Evolutionary conservation across 1,284 basidiomycete genomes (phyloP).

Genomic region (Sporisorium exsertum): DNA sequence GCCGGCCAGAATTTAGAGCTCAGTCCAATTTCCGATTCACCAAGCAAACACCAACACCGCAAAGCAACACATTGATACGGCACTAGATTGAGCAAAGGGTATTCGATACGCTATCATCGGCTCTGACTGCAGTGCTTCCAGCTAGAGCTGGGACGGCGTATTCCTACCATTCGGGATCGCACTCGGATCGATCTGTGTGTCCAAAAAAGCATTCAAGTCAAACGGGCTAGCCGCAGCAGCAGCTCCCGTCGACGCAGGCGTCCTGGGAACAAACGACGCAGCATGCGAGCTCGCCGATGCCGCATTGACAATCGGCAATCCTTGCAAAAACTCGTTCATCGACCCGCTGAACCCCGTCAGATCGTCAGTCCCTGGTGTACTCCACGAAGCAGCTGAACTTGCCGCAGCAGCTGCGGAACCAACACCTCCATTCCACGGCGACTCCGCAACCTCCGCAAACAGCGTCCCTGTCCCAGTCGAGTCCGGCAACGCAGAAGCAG

Average conservation of each 20-base stretch:
- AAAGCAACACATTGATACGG: background rate
- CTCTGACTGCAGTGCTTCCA: too few species aligned
- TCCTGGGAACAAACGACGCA: slow-evolving; percentile 17
- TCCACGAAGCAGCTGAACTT: slow-evolving; percentile 22
- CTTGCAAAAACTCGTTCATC: slow-evolving; percentile 34
- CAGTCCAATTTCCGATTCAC: slow-evolving; percentile 3
- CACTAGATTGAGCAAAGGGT: background rate
- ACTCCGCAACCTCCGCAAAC: slow-evolving; percentile 19
- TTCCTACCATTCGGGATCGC: slow-evolving; percentile 7
- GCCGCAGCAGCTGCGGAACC: background rate
- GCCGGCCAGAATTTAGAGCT: background rate
- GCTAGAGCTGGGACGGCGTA: slow-evolving; percentile 15
- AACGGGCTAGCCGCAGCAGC: slow-evolving; percentile 21
- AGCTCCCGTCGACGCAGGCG: slow-evolving; percentile 22
- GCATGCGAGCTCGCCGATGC: slow-evolving; percentile 23
- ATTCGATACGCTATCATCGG: too few species aligned
- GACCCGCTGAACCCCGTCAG: slow-evolving; percentile 18
- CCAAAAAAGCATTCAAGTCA: slow-evolving; percentile 43
- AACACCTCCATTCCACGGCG: slow-evolving; percentile 19
- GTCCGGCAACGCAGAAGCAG: slow-evolving; percentile 14
- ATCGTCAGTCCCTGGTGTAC: slow-evolving; percentile 27
- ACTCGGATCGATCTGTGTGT: slow-evolving; percentile 27
- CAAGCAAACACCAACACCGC: background rate
- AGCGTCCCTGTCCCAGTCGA: slow-evolving; percentile 7
- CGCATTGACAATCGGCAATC: slow-evolving; percentile 30